These are phyloP conservation scores for Podochytrium sp. DNA, from an alignment of 192 early-diverging fungal genomes.

Conservation along the genomic window DNA sequence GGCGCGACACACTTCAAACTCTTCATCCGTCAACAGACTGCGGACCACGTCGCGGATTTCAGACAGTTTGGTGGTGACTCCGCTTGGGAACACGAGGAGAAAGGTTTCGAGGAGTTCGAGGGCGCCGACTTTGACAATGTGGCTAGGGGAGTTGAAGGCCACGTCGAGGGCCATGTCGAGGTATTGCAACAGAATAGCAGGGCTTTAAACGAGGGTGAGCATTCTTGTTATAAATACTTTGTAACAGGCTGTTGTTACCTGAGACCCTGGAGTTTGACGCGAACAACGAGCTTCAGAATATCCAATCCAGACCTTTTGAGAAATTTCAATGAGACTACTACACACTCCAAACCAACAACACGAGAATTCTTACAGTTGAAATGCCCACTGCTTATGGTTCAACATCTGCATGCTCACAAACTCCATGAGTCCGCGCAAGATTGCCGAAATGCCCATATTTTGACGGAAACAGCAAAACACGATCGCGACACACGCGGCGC, in stretches of 20 bases:
- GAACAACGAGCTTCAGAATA: constrained; percentile 47
- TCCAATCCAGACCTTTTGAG: constrained; percentile 55
- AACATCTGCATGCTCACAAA: constrained; percentile 59
- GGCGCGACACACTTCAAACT: constrained; percentile 38
- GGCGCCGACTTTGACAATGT: constrained; percentile 52
- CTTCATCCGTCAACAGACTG: constrained; percentile 45
- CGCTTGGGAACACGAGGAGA: constrained; percentile 59
- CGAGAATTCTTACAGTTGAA: constrained; percentile 48
- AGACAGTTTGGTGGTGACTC: constrained; percentile 41
- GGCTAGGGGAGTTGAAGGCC: constrained; percentile 53
- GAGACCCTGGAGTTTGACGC: constrained; percentile 57
- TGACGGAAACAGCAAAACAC: constrained; percentile 54
- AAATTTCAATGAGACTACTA: background rate
- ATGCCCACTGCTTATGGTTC: constrained; percentile 57
- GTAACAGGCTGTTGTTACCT: background rate
- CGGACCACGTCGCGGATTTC: constrained; percentile 57
- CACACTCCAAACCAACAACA: background rate
- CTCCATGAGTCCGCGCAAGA: constrained; percentile 56
- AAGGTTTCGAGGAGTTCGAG: constrained; percentile 56
- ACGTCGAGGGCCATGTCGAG: constrained; percentile 56
- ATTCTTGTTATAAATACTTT: background rate
- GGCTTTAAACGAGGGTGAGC: background rate
- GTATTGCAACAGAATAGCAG: constrained; percentile 53
- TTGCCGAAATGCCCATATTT: constrained; percentile 38
- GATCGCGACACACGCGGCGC: constrained; percentile 45